A percentile compares a stretch with the other conserved stretches of the same genome.
Conservation (phyloP, 2,329 filamentous ascomycete species). For the Xylaria sp. region DNA sequence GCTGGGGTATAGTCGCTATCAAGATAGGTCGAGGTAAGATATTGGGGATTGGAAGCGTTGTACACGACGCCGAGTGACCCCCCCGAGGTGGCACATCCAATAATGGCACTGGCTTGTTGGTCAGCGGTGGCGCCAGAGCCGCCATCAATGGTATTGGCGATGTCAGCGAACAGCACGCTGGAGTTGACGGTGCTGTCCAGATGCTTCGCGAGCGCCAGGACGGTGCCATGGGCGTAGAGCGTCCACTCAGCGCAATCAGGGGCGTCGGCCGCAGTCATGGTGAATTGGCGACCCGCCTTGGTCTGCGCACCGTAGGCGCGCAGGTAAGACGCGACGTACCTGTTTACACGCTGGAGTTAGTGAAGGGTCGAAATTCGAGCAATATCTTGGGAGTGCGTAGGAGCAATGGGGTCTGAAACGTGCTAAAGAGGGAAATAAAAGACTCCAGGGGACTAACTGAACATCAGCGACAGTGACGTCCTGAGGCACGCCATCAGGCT, state of each 20-base stretch:
- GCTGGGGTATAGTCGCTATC: conserved; percentile 36
- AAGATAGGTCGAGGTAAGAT: conserved; percentile 40
- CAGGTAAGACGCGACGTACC: conserved; percentile 37
- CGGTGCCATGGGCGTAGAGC: conserved; percentile 27
- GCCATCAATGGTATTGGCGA: conserved; percentile 48
- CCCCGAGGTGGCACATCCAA: conserved; percentile 36
- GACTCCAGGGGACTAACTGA: no score
- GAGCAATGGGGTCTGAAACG: no score
- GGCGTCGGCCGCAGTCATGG: conserved; percentile 32
- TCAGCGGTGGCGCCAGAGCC: conserved; percentile 22
- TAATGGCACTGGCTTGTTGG: conserved; percentile 8
- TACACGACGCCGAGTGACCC: conserved; percentile 37
- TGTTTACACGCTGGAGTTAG: no score
- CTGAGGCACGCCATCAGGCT: conserved; percentile 24
- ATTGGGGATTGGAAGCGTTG: conserved; percentile 33
- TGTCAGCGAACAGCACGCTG: conserved; percentile 44
- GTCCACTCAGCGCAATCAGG: conserved; percentile 42
- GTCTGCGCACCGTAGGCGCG: conserved; percentile 36
- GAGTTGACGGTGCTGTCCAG: conserved; percentile 34
- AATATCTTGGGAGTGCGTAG: no score
- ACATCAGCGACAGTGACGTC: conserved; percentile 31
- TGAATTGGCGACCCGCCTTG: conserved; percentile 30
- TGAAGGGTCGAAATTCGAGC: no score
- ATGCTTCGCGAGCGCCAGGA: conserved; percentile 37
- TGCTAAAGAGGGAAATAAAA: no score